Evolutionary conservation across 371 early-diverging fungal genomes (phyloP).

Genomic region (Haplosporangium sp.): DNA sequence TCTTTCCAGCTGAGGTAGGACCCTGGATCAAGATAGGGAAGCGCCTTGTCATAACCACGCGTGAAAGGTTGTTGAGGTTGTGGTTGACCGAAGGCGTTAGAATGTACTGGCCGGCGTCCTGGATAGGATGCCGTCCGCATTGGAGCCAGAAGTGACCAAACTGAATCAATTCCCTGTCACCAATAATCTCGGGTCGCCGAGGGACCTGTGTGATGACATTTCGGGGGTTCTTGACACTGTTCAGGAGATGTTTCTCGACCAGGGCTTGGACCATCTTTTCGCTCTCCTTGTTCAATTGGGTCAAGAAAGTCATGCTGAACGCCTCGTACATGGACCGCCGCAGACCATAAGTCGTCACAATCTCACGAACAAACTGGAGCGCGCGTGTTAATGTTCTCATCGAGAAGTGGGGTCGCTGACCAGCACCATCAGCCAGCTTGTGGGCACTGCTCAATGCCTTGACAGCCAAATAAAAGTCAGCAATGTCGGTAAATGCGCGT

Average conservation of each 20-base stretch:
- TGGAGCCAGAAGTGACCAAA: slow-evolving; percentile 92
- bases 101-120: slow-evolving; percentile 78
- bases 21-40: slow-evolving; percentile 99
- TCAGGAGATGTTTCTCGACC: slow-evolving; percentile 74
- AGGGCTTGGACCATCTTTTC: slow-evolving; percentile 67
- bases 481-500: slow-evolving; percentile 76
- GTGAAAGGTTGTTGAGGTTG: slow-evolving; percentile 89
- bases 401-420: slow-evolving; percentile 91
- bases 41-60: slow-evolving; percentile 92
- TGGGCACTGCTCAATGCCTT: slow-evolving; percentile 80
- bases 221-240: slow-evolving; percentile 70
- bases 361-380: slow-evolving; percentile 83
- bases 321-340: slow-evolving; percentile 92
- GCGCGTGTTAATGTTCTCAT: slow-evolving; percentile 96
- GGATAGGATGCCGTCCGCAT: slow-evolving; percentile 68
- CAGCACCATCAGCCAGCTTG: slow-evolving; percentile 90
- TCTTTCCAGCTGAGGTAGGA: slow-evolving; percentile 99
- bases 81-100: slow-evolving; percentile 88
- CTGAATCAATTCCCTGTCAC: slow-evolving; percentile 69
- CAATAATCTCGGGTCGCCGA: slow-evolving; percentile 62
- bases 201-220: slow-evolving; percentile 74
- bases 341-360: slow-evolving; percentile 79
- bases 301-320: slow-evolving; percentile 94
- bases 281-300: slow-evolving; percentile 86
- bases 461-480: slow-evolving; percentile 86